Base-by-base conservation (phyloP, 148 eudicot species). In the Suaeda aralocaspica region DNA sequence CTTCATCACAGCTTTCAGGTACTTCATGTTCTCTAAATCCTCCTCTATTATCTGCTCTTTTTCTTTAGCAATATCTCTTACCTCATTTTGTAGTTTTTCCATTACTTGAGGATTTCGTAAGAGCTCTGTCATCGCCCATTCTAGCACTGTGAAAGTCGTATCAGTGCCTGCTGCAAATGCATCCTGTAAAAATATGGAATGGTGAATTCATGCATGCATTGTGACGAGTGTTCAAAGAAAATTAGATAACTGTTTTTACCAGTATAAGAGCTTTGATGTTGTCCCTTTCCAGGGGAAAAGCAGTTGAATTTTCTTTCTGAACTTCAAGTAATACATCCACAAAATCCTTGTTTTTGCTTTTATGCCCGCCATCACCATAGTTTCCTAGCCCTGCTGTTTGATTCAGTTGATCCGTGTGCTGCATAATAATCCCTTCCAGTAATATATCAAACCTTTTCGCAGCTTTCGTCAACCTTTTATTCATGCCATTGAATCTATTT, bases 291-390 rank as follows among this genome's bases (percentile, higher is more conserved):
- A 88, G n/a, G 5, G 72, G 12, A 18, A 73, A 66, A 8, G 82
- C 78, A 62, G 69, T 29, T 25, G 34, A 24, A 12, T 79, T 46
- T 0, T 79, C 83, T 15, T 72, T 80, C 41, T 80, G 75, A 42
- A 82, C 66, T 46, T 61, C 29, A 15, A 88, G 78, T 65, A 85
- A 55, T 68, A 78, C 77, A 59, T 88, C 89, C 0, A 88, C 70
- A 64, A 88, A 83, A 41, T 82, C 80, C 64, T 83, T 76, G 22
- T 12, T 0, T 4, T 59, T 68, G 18, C 71, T 74, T 44, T 12
- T 53, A 0, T 60, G 25, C 0, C 3, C 50, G 25, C 0, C 33
- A 29, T 13, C 72, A 0, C 24, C 22, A 3, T 9, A 41, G 9
- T 46, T 49, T 6, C 57, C 44, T 34, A n/a, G n/a, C n/a, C n/a